These are phyloP conservation scores for Paecilomyces niveus DNA, from an alignment of 2,329 filamentous ascomycete genomes.

Conservation along the genomic window DNA sequence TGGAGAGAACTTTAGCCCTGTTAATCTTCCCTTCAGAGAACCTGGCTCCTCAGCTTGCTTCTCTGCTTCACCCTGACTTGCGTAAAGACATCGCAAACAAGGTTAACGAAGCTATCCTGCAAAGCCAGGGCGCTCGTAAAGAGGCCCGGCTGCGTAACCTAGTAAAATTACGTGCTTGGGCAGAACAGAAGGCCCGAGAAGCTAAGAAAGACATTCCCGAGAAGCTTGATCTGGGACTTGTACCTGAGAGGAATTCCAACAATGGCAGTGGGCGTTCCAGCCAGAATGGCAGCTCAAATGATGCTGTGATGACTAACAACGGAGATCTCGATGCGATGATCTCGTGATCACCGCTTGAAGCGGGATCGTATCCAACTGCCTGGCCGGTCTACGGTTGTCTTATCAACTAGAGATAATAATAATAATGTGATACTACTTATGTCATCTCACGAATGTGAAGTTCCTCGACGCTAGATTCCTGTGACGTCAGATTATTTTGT, in stretches of 20 bases:
- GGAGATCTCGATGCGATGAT: conserved; percentile 36
- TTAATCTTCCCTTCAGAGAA: conserved; percentile 80
- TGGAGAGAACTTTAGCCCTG: conserved; percentile 89
- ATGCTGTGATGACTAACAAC: conserved; percentile 36
- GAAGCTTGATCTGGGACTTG: conserved; percentile 38
- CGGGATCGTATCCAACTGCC: not conserved
- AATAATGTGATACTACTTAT: not conserved
- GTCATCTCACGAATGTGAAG: not conserved
- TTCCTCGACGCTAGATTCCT: too few species aligned
- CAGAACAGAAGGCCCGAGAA: conserved; percentile 54
- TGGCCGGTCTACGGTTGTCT: not conserved
- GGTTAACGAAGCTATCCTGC: conserved; percentile 84
- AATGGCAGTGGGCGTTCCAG: conserved; percentile 10
- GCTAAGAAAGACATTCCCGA: conserved; percentile 41
- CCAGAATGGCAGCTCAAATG: conserved; percentile 25
- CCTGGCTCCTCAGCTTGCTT: conserved; percentile 66
- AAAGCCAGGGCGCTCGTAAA: conserved; percentile 61
- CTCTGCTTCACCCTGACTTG: conserved; percentile 70
- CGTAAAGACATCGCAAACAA: conserved; percentile 75
- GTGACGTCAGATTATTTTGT: too few species aligned
- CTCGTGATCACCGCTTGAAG: conserved; percentile 16
- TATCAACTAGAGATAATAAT: not conserved
- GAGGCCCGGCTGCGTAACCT: conserved; percentile 79
- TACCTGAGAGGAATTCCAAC: conserved; percentile 22
- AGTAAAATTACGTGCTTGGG: conserved; percentile 77